phyloP scores from a whole-genome alignment of 2,329 filamentous ascomycete genomes.

The Aspergillus pseudoglaucus region DNA sequence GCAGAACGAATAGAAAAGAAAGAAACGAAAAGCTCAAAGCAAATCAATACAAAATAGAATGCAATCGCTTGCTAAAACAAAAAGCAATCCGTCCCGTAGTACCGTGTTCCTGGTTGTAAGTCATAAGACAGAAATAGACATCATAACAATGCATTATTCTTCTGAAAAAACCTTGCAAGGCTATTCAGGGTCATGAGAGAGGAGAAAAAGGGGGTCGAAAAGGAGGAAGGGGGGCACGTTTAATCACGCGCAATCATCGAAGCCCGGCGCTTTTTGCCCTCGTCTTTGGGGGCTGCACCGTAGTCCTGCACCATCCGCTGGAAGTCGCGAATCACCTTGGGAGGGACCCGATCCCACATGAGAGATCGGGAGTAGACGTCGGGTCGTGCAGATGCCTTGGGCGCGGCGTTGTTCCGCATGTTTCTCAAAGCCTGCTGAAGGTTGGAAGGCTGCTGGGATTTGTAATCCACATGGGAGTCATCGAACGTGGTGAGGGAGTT shows the following conservation, averaged over 20 bases:
- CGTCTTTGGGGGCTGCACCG: slow-evolving; percentile 35
- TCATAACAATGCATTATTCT: background rate
- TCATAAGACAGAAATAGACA: background rate
- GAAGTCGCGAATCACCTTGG: slow-evolving; percentile 87
- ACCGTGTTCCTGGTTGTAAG: background rate
- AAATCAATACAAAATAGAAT: background rate
- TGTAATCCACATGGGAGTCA: slow-evolving; percentile 36
- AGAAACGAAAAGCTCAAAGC: background rate
- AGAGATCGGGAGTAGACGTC: slow-evolving; percentile 90
- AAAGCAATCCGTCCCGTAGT: background rate
- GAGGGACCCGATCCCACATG: slow-evolving; percentile 88
- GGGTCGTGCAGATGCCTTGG: slow-evolving; percentile 49
- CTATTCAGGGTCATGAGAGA: background rate
- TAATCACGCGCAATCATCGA: background rate
- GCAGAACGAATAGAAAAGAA: background rate
- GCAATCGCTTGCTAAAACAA: background rate
- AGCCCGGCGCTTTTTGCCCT: slow-evolving; percentile 12
- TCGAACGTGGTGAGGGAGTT: slow-evolving; percentile 72
- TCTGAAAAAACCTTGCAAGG: background rate
- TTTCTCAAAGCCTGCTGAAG: slow-evolving; percentile 63
- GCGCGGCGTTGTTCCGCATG: slow-evolving; percentile 64
- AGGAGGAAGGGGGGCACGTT: background rate
- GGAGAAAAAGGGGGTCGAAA: background rate
- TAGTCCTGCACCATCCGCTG: slow-evolving; percentile 81
- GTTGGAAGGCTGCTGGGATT: slow-evolving; percentile 35